phyloP scores from a whole-genome alignment of 2,329 filamentous ascomycete genomes.

The Microcyclospora pomicola region DNA sequence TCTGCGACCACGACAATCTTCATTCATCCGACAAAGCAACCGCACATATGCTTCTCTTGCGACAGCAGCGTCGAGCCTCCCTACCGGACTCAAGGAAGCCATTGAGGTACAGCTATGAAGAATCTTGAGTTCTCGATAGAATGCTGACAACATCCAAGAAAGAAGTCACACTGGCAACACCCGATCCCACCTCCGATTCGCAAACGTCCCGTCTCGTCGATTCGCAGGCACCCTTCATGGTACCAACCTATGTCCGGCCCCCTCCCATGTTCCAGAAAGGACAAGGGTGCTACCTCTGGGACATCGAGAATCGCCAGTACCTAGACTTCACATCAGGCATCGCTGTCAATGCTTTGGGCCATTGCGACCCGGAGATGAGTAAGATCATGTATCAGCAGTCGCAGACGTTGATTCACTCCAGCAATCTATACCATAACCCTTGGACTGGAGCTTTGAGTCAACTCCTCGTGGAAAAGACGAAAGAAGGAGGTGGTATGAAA shows the following conservation, averaged over 20 bases:
- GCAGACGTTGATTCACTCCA: slow-evolving; percentile 72
- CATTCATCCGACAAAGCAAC: slow-evolving; percentile 3
- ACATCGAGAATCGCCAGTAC: slow-evolving; percentile 77
- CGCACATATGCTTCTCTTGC: slow-evolving; percentile 25
- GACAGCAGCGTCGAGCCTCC: slow-evolving; percentile 28
- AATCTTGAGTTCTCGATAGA: neutral
- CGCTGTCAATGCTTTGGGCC: slow-evolving; percentile 83
- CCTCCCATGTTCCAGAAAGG: slow-evolving; percentile 81
- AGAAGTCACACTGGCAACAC: slow-evolving; percentile 44
- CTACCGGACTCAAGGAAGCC: slow-evolving; percentile 26
- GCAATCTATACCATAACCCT: slow-evolving; percentile 92
- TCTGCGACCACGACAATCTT: slow-evolving; percentile 4
- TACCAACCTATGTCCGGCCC: slow-evolving; percentile 85
- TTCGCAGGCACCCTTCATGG: slow-evolving; percentile 76
- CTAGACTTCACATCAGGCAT: slow-evolving; percentile 94
- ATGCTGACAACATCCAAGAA: slow-evolving; percentile 23
- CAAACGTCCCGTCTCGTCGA: slow-evolving; percentile 60
- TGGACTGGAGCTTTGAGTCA: slow-evolving; percentile 87
- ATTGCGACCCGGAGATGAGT: slow-evolving; percentile 69
- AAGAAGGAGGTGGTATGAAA: slow-evolving; percentile 67
- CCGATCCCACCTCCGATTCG: slow-evolving; percentile 62
- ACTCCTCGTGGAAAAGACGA: slow-evolving; percentile 68
- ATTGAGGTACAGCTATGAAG: slow-evolving; percentile 25
- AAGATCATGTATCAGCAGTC: slow-evolving; percentile 54
- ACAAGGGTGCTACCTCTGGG: slow-evolving; percentile 76